phyloP scores from a whole-genome alignment of 805 yeast genomes.

The Ogataea corticis region DNA sequence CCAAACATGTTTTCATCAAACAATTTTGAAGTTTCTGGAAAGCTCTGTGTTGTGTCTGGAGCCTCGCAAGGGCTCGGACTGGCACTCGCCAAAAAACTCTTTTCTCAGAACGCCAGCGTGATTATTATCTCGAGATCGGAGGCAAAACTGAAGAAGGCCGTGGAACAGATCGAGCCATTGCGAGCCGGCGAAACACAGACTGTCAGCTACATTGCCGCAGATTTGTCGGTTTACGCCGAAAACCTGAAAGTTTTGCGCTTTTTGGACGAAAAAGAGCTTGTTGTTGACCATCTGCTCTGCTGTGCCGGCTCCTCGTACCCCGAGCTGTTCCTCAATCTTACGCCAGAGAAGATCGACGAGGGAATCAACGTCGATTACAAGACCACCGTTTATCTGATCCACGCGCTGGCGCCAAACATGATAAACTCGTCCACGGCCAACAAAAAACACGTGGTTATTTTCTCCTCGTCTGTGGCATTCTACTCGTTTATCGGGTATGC shows the following conservation, averaged over 20 bases:
- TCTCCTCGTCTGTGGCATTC: slow-evolving; percentile 77
- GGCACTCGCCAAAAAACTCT: slow-evolving; percentile 59
- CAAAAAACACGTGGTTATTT: slow-evolving; percentile 56
- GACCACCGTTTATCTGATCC: slow-evolving; percentile 72
- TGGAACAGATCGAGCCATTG: slow-evolving; percentile 40
- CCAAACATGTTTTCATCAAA: neutral
- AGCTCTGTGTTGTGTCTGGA: slow-evolving; percentile 77
- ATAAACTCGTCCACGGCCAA: slow-evolving; percentile 6
- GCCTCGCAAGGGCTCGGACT: slow-evolving; percentile 94
- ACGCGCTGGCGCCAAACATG: slow-evolving; percentile 53
- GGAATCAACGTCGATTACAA: slow-evolving; percentile 73
- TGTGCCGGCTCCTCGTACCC: slow-evolving; percentile 90
- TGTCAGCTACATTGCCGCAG: slow-evolving; percentile 55
- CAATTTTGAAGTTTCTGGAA: slow-evolving; percentile 41
- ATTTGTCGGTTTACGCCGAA: slow-evolving; percentile 60
- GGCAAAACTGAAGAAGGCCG: slow-evolving; percentile 52
- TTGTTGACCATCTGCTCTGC: slow-evolving; percentile 75
- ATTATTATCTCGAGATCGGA: slow-evolving; percentile 78
- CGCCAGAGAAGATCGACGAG: slow-evolving; percentile 52
- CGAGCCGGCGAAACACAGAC: slow-evolving; percentile 34
- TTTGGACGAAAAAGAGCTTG: slow-evolving; percentile 22
- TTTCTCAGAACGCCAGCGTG: slow-evolving; percentile 57
- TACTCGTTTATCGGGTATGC: slow-evolving; percentile 90
- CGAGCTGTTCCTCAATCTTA: slow-evolving; percentile 69
- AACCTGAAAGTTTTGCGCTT: slow-evolving; percentile 40